These are phyloP conservation scores for Zychaea mexicana DNA, from an alignment of 371 early-diverging fungal species.

Conservation along the genomic window DNA sequence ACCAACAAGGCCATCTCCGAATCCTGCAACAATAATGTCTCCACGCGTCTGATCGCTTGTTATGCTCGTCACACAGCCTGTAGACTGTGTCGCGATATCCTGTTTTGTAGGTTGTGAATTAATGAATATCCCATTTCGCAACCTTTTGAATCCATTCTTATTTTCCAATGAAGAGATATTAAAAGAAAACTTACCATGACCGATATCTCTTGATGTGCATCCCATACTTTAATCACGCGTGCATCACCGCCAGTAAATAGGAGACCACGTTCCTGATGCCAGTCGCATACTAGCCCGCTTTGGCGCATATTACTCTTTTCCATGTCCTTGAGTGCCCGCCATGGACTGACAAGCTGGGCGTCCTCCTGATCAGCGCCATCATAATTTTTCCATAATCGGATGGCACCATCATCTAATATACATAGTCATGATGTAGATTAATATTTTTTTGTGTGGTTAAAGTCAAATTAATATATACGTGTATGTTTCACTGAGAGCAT, in stretches of 20 bases:
- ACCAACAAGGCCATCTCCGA: slow-evolving; percentile 81
- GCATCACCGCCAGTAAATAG: slow-evolving; percentile 79
- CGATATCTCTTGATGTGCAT: slow-evolving; percentile 78
- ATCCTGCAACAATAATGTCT: slow-evolving; percentile 76
- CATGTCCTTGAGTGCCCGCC: slow-evolving; percentile 78
- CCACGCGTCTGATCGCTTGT: slow-evolving; percentile 72
- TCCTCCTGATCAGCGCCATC: slow-evolving; percentile 59
- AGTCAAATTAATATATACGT: background rate
- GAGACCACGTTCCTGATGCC: slow-evolving; percentile 78
- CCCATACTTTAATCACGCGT: slow-evolving; percentile 79
- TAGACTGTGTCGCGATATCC: slow-evolving; percentile 75
- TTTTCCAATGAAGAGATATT: background rate
- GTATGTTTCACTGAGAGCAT: too few relatives aligned
- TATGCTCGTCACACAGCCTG: slow-evolving; percentile 68
- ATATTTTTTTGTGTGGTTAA: too few relatives aligned
- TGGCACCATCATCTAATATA: slow-evolving; percentile 72
- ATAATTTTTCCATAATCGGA: slow-evolving; percentile 78
- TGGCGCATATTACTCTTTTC: slow-evolving; percentile 57
- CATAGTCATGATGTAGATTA: background rate
- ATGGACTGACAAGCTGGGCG: slow-evolving; percentile 71
- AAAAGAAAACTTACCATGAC: slow-evolving; percentile 54
- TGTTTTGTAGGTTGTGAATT: slow-evolving; percentile 13
- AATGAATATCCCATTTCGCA: background rate
- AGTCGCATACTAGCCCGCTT: slow-evolving; percentile 72
- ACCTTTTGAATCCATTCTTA: background rate